Evolutionary conservation across 257 asterid genomes (phyloP).

Genomic region (Forsythia viridissima): DNA sequence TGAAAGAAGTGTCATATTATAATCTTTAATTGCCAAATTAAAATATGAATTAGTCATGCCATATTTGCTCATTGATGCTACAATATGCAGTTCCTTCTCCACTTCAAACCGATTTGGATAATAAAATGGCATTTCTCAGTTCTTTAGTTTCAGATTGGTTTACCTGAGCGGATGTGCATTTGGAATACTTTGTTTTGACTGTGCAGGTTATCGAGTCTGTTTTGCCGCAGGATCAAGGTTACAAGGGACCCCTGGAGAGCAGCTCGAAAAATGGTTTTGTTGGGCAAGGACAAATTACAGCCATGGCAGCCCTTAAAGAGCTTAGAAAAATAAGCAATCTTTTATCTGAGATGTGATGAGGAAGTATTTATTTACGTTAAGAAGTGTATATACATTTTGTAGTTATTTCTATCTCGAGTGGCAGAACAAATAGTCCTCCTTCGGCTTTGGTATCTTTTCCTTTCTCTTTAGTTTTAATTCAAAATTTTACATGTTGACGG

Average conservation of each 20-base stretch:
- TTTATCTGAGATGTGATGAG: constrained; percentile 70
- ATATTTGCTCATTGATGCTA: too few species aligned
- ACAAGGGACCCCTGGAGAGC: constrained; percentile 38
- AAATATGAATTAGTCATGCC: too few species aligned
- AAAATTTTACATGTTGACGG: background rate
- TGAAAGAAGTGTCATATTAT: too few species aligned
- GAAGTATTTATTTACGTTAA: background rate
- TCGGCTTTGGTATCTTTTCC: background rate
- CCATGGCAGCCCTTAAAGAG: constrained; percentile 80
- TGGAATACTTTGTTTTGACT: background rate
- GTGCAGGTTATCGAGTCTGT: constrained; percentile 77
- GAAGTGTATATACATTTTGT: background rate
- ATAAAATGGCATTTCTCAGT: too few species aligned
- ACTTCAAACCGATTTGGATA: too few species aligned
- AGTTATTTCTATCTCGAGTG: constrained; percentile 11
- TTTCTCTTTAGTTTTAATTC: background rate
- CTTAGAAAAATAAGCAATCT: constrained; percentile 84
- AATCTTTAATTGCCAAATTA: too few species aligned
- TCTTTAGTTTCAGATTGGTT: background rate
- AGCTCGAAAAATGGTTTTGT: constrained; percentile 50
- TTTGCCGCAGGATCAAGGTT: constrained; percentile 63
- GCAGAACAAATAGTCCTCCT: constrained; percentile 1
- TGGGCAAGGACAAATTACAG: constrained; percentile 69
- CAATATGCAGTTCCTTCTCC: too few species aligned
- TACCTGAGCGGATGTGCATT: background rate